These are phyloP conservation scores for Rehmannia glutinosa DNA, from an alignment of 257 asterid genomes.

Conservation along the genomic window DNA sequence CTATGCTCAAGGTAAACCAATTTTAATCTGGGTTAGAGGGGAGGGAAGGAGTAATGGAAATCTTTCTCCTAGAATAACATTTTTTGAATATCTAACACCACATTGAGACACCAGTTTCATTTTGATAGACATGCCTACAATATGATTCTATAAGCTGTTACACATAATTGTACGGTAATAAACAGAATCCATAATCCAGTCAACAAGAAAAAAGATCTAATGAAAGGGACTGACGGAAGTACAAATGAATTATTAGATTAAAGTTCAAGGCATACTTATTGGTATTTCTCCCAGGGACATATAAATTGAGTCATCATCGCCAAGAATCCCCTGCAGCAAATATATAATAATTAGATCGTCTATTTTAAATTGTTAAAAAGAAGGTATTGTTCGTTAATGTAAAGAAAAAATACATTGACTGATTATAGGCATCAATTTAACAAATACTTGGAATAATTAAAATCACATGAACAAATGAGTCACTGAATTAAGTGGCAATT, in stretches of 20 bases:
- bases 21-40: background rate
- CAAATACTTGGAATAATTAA: slow-evolving; percentile 5
- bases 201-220: slow-evolving; percentile 12
- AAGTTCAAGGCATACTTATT: slow-evolving; percentile 50
- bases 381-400: background rate
- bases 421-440: slow-evolving; percentile 1
- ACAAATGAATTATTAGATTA: slow-evolving; percentile 1
- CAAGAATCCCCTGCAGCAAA: slow-evolving; percentile 82
- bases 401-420: background rate
- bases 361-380: slow-evolving; percentile 1
- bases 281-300: slow-evolving; percentile 97
- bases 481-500: background rate
- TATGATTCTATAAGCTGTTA: background rate
- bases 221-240: slow-evolving; percentile 2
- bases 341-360: slow-evolving; percentile 1
- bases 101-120: background rate
- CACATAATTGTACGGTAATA: background rate
- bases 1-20: background rate
- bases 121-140: background rate
- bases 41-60: background rate
- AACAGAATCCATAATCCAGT: background rate
- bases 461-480: background rate
- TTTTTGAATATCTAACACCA: background rate
- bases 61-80: background rate
- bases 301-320: slow-evolving; percentile 89